Conservation (phyloP, 2,329 filamentous ascomycete species). For the Aspergillus intermedius region DNA sequence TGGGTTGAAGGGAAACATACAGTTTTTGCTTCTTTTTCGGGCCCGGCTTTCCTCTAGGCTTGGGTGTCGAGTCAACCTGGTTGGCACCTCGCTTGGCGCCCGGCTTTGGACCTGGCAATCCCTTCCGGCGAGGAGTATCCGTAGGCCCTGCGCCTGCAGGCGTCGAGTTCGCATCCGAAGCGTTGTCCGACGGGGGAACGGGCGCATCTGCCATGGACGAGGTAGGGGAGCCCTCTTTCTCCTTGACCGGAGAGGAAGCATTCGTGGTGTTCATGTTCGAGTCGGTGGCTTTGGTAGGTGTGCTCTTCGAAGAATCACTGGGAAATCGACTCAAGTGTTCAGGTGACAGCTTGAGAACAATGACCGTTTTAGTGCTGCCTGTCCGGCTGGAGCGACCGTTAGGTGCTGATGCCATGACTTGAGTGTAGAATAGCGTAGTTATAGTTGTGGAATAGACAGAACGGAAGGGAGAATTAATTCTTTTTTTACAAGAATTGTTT, state of each 20-base stretch:
- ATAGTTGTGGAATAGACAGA: background rate
- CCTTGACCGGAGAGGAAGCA: constrained; percentile 17
- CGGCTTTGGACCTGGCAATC: constrained; percentile 61
- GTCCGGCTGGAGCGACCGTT: constrained; percentile 32
- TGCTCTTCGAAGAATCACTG: constrained; percentile 13
- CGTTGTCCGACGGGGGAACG: constrained; percentile 34
- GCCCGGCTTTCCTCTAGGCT: constrained; percentile 77
- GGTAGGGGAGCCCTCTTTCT: constrained; percentile 30
- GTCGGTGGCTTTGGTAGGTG: constrained; percentile 4
- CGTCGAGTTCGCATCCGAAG: constrained; percentile 35
- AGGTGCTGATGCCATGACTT: constrained; percentile 9
- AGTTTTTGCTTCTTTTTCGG: constrained; percentile 94
- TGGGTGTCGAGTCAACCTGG: constrained; percentile 57
- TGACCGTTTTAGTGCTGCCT: constrained; percentile 23
- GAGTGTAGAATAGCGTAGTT: background rate
- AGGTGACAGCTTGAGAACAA: constrained; percentile 37
- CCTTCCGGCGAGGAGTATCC: constrained; percentile 65
- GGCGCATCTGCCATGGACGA: constrained; percentile 29
- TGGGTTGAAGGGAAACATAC: constrained; percentile 53
- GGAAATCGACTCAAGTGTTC: constrained; percentile 31
- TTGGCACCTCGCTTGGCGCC: constrained; percentile 53
- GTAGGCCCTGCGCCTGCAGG: constrained; percentile 34
- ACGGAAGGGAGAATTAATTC: constrained; percentile 1
- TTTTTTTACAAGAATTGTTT: no score
- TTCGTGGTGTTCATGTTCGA: constrained; percentile 14